Conservation (phyloP, 441 rosid species). For the Adansonia madagascariensis region DNA sequence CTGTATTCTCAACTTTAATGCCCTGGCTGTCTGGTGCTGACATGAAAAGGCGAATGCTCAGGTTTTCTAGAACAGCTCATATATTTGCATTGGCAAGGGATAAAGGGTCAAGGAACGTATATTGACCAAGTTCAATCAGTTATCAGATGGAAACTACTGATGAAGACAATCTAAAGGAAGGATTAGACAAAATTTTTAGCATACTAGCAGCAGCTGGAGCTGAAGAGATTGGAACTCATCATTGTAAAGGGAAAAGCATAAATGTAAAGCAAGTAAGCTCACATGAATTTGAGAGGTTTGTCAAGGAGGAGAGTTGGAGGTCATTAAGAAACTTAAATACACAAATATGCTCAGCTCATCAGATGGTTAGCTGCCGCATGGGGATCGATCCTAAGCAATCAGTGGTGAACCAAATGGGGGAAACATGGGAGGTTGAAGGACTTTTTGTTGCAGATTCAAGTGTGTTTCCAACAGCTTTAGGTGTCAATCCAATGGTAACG, state of each 20-base stretch:
- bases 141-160: conserved; percentile 53
- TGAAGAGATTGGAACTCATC: conserved; percentile 81
- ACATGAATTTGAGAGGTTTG: too few relatives aligned
- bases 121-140: conserved; percentile 44
- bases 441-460: conserved; percentile 75
- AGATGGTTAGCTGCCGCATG: conserved; percentile 93
- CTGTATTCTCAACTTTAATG: conserved; percentile 68
- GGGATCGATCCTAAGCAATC: conserved; percentile 59
- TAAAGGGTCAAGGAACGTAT: conserved; percentile 58
- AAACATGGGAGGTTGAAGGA: conserved; percentile 81
- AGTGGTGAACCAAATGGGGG: conserved; percentile 70
- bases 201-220: conserved; percentile 79
- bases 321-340: conserved; percentile 46
- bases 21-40: conserved; percentile 77
- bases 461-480: conserved; percentile 80
- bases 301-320: conserved; percentile 44
- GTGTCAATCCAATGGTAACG: conserved; percentile 29
- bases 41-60: conserved; percentile 60
- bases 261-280: conserved; percentile 49
- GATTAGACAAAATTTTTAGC: conserved; percentile 61
- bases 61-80: conserved; percentile 71
- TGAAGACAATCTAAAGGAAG: conserved; percentile 59
- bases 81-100: conserved; percentile 73
- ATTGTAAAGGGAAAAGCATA: conserved; percentile 51
- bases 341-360: conserved; percentile 75